Base-by-base conservation (phyloP, 129 eudicot species). In the Lonicera japonica region DNA sequence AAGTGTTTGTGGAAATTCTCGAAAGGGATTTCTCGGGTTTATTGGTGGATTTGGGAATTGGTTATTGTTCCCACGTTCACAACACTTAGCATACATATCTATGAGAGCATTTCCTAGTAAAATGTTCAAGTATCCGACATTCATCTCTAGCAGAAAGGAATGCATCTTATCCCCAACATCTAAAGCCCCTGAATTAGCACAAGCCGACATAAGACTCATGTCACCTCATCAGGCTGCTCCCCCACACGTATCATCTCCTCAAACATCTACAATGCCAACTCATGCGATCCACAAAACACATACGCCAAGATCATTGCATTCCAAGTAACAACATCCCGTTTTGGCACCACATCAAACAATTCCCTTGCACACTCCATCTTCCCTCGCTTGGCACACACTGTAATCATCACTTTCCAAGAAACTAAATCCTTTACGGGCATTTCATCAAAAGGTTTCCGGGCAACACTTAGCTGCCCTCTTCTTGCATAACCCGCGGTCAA, bases 361-460 rank as follows among this genome's bases (percentile, higher is more conserved):
- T 50, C 55, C 70, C 81, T 80, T 0, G 87, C 96, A 29, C 60
- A 66, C 25, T 72, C 83, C 96, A 89, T 79, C 21, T 85, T 69
- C 25, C 89, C 85, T 53, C 70, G 68, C 76, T 89, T 89, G 7
- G 79, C 83, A 53, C 80, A 89, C 38, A 73, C 96, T 2, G 94
- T 85, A 58, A 85, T 79, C 95, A 89, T 85, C 40, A 85, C 95
- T 68, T 85, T 89, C 96, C 95, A 85, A 15, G 96, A 85, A 72
- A 89, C 74, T 74, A 85, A 76, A 77, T 85, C 96, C 73, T 80
- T 89, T 60, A 68, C 83, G 1, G 90, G 96, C 94, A 89, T 89
- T 54, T 77, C 85, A 75, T 85, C 85, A 21, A 89, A 89, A 38
- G 79, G 73, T 62, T 51, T 21, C 61, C 94, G 60, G 2, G 90